Base-by-base conservation (phyloP, 208 protist species). In the Leishmania martiniquensis region DNA sequence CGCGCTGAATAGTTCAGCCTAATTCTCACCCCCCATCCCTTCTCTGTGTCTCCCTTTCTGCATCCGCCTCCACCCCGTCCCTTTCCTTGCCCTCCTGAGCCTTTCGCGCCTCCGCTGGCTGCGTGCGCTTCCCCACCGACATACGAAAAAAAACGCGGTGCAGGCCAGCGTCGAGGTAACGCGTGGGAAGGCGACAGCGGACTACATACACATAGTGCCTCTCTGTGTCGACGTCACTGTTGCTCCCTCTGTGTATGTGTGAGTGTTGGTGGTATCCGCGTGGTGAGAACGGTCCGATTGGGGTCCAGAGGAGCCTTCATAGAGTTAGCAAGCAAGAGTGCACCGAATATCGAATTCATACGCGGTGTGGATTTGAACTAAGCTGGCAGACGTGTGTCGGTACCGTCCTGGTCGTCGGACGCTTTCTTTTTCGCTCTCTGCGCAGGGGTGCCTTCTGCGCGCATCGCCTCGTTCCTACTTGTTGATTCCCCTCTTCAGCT, bases 151-250 rank as follows among this genome's bases (percentile, higher is more conserved):
- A 29, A 67, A 4, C 62, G 65, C 22, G 65, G 25, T n/a, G n/a
- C 29, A 32, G 39, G 25, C 65, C 25, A 34, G 65, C 22, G 17
- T 69, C 20, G 65, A 45, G 65, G 42, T 20, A n/a, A 69, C 42
- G 12, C 22, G 51, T 42, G 42, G 34, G 37, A n/a, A 69, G 42
- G 44, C 37, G n/a, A 69, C 15, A 69, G 44, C 34, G 37, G 25
- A 49, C 65, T 34, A 49, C 65, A 49, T 69, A 69, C 65, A 32
- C 47, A 72, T 44, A 57, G 47, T 54, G 57, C 39, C 47, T 10
- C 47, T 32, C 54, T 59, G 15, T 54, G 13, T 54, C n/a, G 10
- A 51, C 0, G 44, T 54, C n/a, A n/a, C 29, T 72, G 5, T 57
- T 47, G 15, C 29, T 42, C 45, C 57, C 47, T 57, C 12, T 57